A percentile compares a stretch with the other conserved stretches of the same genome.
Evolutionary conservation across 1,139 yeast genomes (phyloP).

Genomic region (Blastobotrys elegans): DNA sequence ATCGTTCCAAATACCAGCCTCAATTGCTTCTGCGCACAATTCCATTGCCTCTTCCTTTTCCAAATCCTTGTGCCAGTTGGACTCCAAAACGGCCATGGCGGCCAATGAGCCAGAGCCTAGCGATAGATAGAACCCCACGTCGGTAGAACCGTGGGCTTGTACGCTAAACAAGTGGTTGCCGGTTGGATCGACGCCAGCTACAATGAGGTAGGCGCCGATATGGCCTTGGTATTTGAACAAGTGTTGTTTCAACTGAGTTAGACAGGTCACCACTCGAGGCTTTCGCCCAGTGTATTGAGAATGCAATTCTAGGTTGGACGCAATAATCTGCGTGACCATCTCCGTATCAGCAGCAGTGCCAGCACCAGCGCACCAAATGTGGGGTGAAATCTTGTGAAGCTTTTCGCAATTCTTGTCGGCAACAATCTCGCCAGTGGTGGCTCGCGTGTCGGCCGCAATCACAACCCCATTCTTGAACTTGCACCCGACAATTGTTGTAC

Average conservation of each 20-base stretch:
- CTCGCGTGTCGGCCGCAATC: conserved; percentile 97
- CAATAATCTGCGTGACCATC: conserved; percentile 88
- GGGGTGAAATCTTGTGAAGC: conserved; percentile 85
- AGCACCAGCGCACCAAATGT: conserved; percentile 99
- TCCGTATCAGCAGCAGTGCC: conserved; percentile 99
- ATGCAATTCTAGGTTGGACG: conserved; percentile 87
- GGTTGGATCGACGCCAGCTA: conserved; percentile 95
- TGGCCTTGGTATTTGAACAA: conserved; percentile 95
- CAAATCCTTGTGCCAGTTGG: conserved; percentile 75
- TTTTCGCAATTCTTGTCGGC: conserved; percentile 98
- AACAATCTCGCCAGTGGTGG: conserved; percentile 91
- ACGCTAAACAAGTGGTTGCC: conserved; percentile 90
- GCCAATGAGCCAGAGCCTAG: conserved; percentile 98
- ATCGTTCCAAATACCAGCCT: conserved; percentile 98
- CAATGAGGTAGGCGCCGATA: conserved; percentile 92
- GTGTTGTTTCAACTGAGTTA: conserved; percentile 92
- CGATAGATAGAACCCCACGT: conserved; percentile 86
- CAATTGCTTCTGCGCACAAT: conserved; percentile 87
- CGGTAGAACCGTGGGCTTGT: conserved; percentile 98
- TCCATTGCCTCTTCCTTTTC: conserved; percentile 83
- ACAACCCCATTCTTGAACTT: conserved; percentile 90
- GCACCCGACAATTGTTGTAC: conserved; percentile 97
- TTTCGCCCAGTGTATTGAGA: conserved; percentile 74
- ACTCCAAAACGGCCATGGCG: conserved; percentile 95
- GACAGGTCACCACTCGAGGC: conserved; percentile 90